phyloP scores from a whole-genome alignment of 1,284 basidiomycete species.

The Lentinus polychrous region DNA sequence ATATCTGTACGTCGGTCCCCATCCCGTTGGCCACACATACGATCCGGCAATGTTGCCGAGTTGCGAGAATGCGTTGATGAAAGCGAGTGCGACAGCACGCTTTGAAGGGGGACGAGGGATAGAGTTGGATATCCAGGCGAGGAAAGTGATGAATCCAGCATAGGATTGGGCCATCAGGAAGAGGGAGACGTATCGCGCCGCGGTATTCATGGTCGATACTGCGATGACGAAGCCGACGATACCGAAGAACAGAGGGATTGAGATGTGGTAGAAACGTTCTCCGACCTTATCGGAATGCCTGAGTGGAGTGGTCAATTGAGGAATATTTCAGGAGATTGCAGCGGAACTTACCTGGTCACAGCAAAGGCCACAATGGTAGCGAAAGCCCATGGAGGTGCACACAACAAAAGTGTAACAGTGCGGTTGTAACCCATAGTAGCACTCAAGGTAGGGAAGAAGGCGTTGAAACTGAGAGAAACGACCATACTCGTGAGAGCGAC shows the following conservation, averaged over 20 bases:
- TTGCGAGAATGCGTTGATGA: slow-evolving; percentile 69
- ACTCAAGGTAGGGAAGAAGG: slow-evolving; percentile 64
- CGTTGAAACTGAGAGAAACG: slow-evolving; percentile 67
- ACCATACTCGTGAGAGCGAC: slow-evolving; percentile 46
- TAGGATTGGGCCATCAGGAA: slow-evolving; percentile 76
- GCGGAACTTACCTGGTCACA: slow-evolving; percentile 34
- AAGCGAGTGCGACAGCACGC: slow-evolving; percentile 70
- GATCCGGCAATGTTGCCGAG: slow-evolving; percentile 65
- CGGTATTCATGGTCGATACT: slow-evolving; percentile 58
- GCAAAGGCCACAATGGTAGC: slow-evolving; percentile 47
- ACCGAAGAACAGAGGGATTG: slow-evolving; percentile 46
- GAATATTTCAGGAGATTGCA: too few relatives aligned
- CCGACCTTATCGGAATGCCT: slow-evolving; percentile 66
- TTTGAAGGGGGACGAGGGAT: slow-evolving; percentile 64
- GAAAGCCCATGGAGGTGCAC: slow-evolving; percentile 74
- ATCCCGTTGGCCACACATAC: slow-evolving; percentile 33
- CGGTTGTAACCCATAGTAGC: slow-evolving; percentile 63
- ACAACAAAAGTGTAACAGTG: slow-evolving; percentile 64
- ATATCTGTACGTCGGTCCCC: slow-evolving; percentile 35
- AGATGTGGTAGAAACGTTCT: slow-evolving; percentile 64
- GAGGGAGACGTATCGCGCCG: slow-evolving; percentile 67
- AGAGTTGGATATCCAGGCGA: slow-evolving; percentile 67
- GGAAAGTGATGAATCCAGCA: slow-evolving; percentile 61
- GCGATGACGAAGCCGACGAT: slow-evolving; percentile 74
- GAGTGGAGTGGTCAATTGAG: background rate